Base-by-base conservation (phyloP, 306 rosid species). In the Vigna unguiculata region DNA sequence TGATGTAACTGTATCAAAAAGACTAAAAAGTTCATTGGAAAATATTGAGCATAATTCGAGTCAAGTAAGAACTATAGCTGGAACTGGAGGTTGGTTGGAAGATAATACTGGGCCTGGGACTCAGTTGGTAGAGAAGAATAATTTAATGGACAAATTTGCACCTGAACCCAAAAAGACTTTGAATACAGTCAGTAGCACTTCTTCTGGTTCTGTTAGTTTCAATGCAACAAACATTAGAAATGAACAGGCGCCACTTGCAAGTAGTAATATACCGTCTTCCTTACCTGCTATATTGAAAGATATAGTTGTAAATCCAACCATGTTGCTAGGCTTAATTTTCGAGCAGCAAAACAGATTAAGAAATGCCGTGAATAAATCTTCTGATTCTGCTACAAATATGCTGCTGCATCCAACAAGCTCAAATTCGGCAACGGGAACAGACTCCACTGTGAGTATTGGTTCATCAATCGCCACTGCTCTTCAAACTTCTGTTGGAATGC, bases 31-130 rank as follows among this genome's bases (percentile, higher is more conserved):
- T 62, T 86, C 83, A 65, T 80, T 76, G 70, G 89, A 86, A 74
- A 84, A 70, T 74, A 57, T 82, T 3, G 86, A 76, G 10, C 60
- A 67, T 76, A 76, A 76, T 45, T 71, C 76, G 60, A 77, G 78
- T 41, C 93, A 88, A 79, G 74, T 74, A 54, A 74, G 76, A 81
- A 68, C 84, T 53, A 25, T 60, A 22, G 64, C 82, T 13, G 89
- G 91, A 77, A 76, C 55, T 46, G 91, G 95, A 78, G 97, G 96
- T 73, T 86, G 95, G 97, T 85, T 92, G 83, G 97, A 92, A 48
- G 92, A 92, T 34, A 49, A 49, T 54, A 16, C 61, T 25, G 21
- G 54, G 1, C 41, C 61, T 67, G 93, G 88, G 78, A 76, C 90
- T 57, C 92, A 87, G 70, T 53, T 85, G 61, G 52, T 45, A 62